Evolutionary conservation across 2,329 filamentous ascomycete genomes (phyloP).

Genomic region (Cytospora leucostoma): DNA sequence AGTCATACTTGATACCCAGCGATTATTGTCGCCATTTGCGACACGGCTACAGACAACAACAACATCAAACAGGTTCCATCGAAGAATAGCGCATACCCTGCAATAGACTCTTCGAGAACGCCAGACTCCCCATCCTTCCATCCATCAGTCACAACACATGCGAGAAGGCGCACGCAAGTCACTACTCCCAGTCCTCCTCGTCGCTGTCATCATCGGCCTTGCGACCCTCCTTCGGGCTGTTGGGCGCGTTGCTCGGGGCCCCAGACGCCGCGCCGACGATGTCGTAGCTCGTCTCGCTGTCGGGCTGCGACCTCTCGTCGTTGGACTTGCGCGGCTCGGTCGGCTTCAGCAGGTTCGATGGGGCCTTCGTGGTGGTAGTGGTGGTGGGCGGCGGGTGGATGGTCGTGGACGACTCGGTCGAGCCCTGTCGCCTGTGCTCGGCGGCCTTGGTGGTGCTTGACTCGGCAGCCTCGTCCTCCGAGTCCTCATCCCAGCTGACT

Average conservation of each 20-base stretch:
- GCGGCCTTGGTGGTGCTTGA: slow-evolving; percentile 35
- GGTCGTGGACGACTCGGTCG: slow-evolving; percentile 60
- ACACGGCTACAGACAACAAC: slow-evolving; percentile 9
- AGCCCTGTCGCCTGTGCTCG: slow-evolving; percentile 43
- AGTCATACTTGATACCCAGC: slow-evolving; percentile 18
- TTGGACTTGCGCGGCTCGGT: slow-evolving; percentile 72
- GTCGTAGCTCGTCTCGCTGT: slow-evolving; percentile 96
- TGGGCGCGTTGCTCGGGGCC: slow-evolving; percentile 74
- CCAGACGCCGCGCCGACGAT: slow-evolving; percentile 79
- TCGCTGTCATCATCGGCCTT: slow-evolving; percentile 63
- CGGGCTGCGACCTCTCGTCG: slow-evolving; percentile 85
- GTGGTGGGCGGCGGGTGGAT: slow-evolving; percentile 54
- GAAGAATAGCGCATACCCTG: slow-evolving; percentile 7
- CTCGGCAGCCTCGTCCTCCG: slow-evolving; percentile 39
- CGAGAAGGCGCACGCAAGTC: background rate
- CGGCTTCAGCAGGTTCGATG: slow-evolving; percentile 57
- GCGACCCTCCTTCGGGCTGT: slow-evolving; percentile 59
- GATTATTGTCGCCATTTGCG: slow-evolving; percentile 10
- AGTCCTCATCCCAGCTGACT: slow-evolving; percentile 65
- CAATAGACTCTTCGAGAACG: slow-evolving; percentile 13
- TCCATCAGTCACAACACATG: background rate
- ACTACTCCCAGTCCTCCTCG: slow-evolving; percentile 75
- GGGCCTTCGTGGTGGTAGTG: slow-evolving; percentile 27
- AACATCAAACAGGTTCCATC: background rate
- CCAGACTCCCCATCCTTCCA: slow-evolving; percentile 5